Percentiles rank a stretch among this genome's conserved stretches.
phyloP scores from a whole-genome alignment of 2,329 filamentous ascomycete genomes.

The Aureobasidium lini region DNA sequence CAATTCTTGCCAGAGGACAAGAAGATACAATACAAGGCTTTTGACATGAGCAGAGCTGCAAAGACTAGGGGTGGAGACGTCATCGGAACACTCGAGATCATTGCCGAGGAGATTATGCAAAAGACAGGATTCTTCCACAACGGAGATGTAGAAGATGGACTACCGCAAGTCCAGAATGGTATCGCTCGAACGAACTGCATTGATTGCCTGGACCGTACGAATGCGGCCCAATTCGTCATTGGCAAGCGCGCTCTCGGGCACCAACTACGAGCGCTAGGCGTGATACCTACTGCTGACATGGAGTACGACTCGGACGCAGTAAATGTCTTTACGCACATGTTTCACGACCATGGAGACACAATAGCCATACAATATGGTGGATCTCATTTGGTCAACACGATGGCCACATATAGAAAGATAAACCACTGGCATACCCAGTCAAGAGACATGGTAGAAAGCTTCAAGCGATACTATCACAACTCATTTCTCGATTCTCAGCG shows the following conservation, averaged over 20 bases:
- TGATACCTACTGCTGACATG: constrained; percentile 69
- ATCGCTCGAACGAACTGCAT: constrained; percentile 96
- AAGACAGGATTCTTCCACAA: constrained; percentile 94
- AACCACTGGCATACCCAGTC: constrained; percentile 98
- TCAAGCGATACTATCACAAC: constrained; percentile 98
- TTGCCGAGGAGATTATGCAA: constrained; percentile 78
- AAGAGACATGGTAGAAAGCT: constrained; percentile 97
- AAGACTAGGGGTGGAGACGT: constrained; percentile 90
- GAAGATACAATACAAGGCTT: constrained; percentile 88
- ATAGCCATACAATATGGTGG: constrained; percentile 97
- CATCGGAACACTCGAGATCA: constrained; percentile 81
- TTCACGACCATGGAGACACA: constrained; percentile 93
- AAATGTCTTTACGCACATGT: constrained; percentile 94
- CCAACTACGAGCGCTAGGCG: constrained; percentile 84
- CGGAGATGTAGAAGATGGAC: constrained; percentile 61
- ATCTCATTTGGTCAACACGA: constrained; percentile 95
- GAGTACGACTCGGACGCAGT: constrained; percentile 94
- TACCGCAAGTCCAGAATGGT: constrained; percentile 74
- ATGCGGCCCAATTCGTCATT: constrained; percentile 96
- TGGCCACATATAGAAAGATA: constrained; percentile 98
- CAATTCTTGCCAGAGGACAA: constrained; percentile 79
- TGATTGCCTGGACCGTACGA: constrained; percentile 93
- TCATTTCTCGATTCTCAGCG: constrained; percentile 96
- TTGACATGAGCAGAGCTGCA: constrained; percentile 95
- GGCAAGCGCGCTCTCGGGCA: constrained; percentile 88